Conservation (phyloP, 768 basidiomycete species). For the Termitomyces bulborhizus region DNA sequence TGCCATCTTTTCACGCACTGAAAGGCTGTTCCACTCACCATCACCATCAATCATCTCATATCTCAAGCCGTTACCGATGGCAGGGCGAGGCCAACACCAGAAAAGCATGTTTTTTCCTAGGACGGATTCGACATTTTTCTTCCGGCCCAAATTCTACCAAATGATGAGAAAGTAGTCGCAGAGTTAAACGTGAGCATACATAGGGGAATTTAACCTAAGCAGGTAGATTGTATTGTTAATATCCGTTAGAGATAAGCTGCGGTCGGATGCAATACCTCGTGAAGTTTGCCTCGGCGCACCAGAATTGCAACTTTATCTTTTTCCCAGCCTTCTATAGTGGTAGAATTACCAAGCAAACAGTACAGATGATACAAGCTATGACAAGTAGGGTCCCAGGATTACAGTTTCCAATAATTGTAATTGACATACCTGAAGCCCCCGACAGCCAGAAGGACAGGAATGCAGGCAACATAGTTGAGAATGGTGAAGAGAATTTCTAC, state of each 20-base stretch:
- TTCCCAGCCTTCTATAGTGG: constrained; percentile 97
- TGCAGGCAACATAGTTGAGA: constrained; percentile 77
- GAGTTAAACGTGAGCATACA: constrained; percentile 36
- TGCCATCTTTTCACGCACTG: constrained; percentile 13
- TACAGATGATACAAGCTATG: constrained; percentile 83
- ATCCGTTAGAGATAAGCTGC: not conserved
- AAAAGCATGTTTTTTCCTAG: constrained; percentile 68
- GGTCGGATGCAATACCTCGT: constrained; percentile 42
- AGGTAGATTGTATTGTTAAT: not conserved
- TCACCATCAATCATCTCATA: constrained; percentile 66
- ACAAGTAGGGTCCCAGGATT: constrained; percentile 1
- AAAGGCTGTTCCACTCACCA: constrained; percentile 67
- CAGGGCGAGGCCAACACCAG: constrained; percentile 79
- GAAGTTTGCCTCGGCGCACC: constrained; percentile 78
- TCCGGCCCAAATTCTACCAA: constrained; percentile 70
- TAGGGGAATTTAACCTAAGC: constrained; percentile 87
- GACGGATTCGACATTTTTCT: constrained; percentile 69
- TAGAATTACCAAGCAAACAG: constrained; percentile 70
- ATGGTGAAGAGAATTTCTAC: constrained; percentile 79
- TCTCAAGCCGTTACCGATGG: constrained; percentile 67
- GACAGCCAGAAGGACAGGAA: constrained; percentile 82
- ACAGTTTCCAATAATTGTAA: not conserved
- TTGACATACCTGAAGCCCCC: constrained; percentile 77
- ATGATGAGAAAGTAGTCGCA: constrained; percentile 8
- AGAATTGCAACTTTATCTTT: constrained; percentile 91